Evolutionary conservation across 306 rosid species (phyloP), one percentile per base, ranked within the genome.

Genomic region (Cucurbita maxima): DNA sequence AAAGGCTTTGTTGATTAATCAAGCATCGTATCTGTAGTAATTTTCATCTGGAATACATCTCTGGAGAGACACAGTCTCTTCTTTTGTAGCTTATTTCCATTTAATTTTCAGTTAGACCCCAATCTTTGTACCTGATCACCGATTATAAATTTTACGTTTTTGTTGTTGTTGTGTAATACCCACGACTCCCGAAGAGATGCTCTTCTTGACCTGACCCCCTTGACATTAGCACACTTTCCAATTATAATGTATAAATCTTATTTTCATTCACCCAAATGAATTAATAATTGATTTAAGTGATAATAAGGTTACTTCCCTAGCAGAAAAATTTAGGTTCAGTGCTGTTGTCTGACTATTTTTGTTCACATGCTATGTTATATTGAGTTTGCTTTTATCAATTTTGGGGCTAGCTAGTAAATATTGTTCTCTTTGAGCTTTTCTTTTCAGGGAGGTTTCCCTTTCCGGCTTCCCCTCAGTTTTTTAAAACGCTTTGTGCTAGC

Each of bases 111-210:
- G 53, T 11, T 74, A 62, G 66, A 79, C 76, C 83, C 47, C 83
- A 72, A 76, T 87, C 85, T 80, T 73, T 88, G 96, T 86, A 88
- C 87, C 83, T 72, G 83, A 81, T 72, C 78, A 79, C 81, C 47
- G 34, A 18, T 61, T 48, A 79, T 81, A 72, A 71, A 78, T 76
- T 77, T 75, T 61, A 60, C 75, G 37, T 36, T 76, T 81, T 81
- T 72, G 72, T 76, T 50, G 86, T 71, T 70, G 51, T 55, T 69
- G 72, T 19, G 54, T 43, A 66, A 19, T 43, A 44, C 37, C 71
- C 10, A 67, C 5, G 57, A 68, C 13, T 68, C 43, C 18, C 20
- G 14, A 5, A 69, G 44, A 67, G 73, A 47, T 25, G 44, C 73
- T 69, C 20, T 22, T 20, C 41, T 68, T 13, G 20, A 68, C 43